These are phyloP conservation scores for Recurvomyces mirabilis DNA, from an alignment of 495 filamentous ascomycete genomes.

Conservation along the genomic window DNA sequence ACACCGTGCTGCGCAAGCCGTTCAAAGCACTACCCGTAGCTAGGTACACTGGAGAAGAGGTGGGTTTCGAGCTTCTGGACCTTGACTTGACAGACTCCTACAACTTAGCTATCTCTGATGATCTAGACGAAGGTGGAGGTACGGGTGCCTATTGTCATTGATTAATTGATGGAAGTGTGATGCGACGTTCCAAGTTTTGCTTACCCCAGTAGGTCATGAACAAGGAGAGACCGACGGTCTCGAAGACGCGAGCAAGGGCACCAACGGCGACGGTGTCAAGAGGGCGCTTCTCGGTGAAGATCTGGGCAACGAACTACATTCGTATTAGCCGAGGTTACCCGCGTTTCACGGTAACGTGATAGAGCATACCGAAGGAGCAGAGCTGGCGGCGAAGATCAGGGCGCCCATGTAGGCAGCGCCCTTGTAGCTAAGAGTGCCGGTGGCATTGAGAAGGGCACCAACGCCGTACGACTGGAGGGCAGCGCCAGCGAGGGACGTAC, in stretches of 20 bases:
- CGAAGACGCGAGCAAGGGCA: conserved; percentile 68
- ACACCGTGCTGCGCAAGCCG: background rate
- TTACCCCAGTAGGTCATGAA: conserved; percentile 85
- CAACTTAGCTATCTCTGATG: background rate
- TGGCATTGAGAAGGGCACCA: conserved; percentile 89
- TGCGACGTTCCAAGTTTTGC: background rate
- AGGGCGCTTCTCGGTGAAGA: conserved; percentile 83
- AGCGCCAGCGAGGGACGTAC: conserved; percentile 77
- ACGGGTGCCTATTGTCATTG: conserved; percentile 2
- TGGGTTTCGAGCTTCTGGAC: background rate
- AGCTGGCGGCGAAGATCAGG: conserved; percentile 82
- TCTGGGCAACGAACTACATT: conserved; percentile 65
- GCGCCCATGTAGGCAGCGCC: conserved; percentile 87
- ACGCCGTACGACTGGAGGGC: conserved; percentile 89
- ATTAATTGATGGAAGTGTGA: background rate
- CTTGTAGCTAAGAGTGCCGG: conserved; percentile 88
- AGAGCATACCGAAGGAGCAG: conserved; percentile 69
- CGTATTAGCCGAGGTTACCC: background rate
- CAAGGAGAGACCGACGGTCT: conserved; percentile 83
- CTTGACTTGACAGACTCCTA: background rate
- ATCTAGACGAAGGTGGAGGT: background rate
- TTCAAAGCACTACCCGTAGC: conserved; percentile 13
- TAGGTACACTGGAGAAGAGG: conserved; percentile 13
- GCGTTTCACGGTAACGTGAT: background rate
- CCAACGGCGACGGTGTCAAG: conserved; percentile 81